Percentiles rank a stretch among this genome's conserved stretches.
phyloP scores from a whole-genome alignment of 2,329 filamentous ascomycete genomes.

The Nothophaeocryptopus gaeumannii region DNA sequence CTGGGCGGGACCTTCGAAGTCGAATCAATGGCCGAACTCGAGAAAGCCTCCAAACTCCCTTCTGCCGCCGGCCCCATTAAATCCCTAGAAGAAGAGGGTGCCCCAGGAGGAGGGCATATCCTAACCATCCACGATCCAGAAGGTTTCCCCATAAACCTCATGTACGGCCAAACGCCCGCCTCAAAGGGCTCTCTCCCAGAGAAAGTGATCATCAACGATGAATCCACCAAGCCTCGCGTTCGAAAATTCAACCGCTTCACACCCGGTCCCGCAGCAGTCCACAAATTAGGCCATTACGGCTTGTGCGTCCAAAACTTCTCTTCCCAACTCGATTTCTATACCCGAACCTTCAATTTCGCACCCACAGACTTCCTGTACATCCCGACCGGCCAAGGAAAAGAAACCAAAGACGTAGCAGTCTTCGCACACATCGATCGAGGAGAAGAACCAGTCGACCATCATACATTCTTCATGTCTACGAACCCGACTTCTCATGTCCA shows the following conservation, averaged over 20 bases:
- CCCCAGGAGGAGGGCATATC: constrained; percentile 41
- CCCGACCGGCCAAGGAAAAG: constrained; percentile 14
- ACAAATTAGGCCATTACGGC: constrained; percentile 13
- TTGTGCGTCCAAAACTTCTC: constrained; percentile 12
- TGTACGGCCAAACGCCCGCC: constrained; percentile 38
- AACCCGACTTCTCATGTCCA: constrained; percentile 52
- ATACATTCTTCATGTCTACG: constrained; percentile 49
- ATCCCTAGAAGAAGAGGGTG: constrained; percentile 34
- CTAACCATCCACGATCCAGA: constrained; percentile 41
- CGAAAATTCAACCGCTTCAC: constrained; percentile 44
- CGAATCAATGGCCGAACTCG: constrained; percentile 42
- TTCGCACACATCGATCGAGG: constrained; percentile 57
- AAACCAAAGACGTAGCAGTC: constrained; percentile 41
- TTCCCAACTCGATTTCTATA: constrained; percentile 40
- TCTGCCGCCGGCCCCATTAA: constrained; percentile 24
- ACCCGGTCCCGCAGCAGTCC: constrained; percentile 48
- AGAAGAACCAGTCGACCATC: constrained; percentile 50
- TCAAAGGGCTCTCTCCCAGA: constrained; percentile 11
- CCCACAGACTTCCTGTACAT: constrained; percentile 46
- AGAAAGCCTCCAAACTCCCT: constrained; percentile 48
- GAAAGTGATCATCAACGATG: constrained; percentile 39
- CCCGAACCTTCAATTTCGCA: constrained; percentile 43
- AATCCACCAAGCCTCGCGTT: constrained; percentile 36
- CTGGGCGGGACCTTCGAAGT: constrained; percentile 45
- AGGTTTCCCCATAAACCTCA: constrained; percentile 41